Evolutionary conservation across 495 filamentous ascomycete genomes (phyloP), one percentile per base, ranked within the genome.

Genomic region (Tuber indicum): DNA sequence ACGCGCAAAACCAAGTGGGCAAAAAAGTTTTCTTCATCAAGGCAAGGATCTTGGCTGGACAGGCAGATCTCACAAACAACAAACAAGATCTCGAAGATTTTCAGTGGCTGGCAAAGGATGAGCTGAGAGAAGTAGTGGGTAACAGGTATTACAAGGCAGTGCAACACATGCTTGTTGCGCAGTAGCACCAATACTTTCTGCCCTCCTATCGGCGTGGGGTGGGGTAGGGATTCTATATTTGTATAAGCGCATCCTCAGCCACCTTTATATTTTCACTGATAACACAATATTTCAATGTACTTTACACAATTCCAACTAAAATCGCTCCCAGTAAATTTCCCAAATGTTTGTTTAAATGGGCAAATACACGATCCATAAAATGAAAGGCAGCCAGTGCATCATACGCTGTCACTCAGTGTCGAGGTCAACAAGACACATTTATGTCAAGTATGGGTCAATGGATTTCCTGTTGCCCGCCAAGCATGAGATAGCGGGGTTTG

Each of bases 21-120:
- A 90, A 92, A 82, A 98, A 97, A 88, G 88, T 90, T 32, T 99
- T 98, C 86, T 98, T 96, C 87, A 89, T 98, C 87, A 98, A 98
- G 87, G 91, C 89, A 16, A 88, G 96, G 66, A 98, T 99, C 83
- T 92, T 98, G 92, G 93, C 93, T 66, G 96, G 96, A n/a, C 95
- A 98, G 86, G 93, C 91, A 7, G 89, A 97, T 84, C 85, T 98
- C 74, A 86, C 86, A 71, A 86, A 85, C 72, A 98, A 97, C 85
- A 86, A 85, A 79, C 87, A 92, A 71, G 91, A 91, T 32, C 83
- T 96, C 41, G 85, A 87, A 66, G 94, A 98, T 83, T 99, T 94
- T 86, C 90, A 92, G 85, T 99, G 96, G 96, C 85, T 98, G 78
- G 90, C 92, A 23, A 94, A 91, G 85, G 93, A 97, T 75, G 96